Conservation (phyloP, 108 stramenopile species). For the Nannochloropsis gaditana region DNA sequence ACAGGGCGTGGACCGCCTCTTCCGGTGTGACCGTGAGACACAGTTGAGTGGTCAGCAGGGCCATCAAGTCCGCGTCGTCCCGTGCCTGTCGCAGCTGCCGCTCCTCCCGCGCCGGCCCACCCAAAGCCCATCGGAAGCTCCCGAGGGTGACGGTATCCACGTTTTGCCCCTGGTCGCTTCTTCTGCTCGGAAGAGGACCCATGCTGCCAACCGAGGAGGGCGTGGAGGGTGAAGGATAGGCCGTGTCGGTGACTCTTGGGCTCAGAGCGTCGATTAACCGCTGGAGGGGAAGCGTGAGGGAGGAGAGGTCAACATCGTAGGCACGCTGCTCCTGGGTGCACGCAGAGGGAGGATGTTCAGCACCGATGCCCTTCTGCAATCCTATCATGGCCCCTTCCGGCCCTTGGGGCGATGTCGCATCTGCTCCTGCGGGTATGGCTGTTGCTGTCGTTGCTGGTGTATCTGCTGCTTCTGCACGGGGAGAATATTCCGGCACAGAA, state of each 20-base stretch:
- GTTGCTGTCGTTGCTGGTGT: not conserved
- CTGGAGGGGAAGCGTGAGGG: not conserved
- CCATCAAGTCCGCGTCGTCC: not conserved
- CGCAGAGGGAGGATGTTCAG: no score
- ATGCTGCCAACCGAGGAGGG: no score
- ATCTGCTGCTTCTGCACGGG: no score
- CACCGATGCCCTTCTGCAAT: no score
- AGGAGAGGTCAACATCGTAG: not conserved
- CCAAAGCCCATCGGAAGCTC: not conserved
- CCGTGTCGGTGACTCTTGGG: no score
- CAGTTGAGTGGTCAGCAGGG: not conserved
- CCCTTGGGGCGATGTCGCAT: no score
- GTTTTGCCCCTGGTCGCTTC: no score
- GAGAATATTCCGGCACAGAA: no score
- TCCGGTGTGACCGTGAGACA: conserved; percentile 17
- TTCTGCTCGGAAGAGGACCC: no score
- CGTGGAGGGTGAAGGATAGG: no score
- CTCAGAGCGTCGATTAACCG: not conserved
- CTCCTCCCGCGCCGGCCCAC: not conserved
- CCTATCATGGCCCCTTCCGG: no score
- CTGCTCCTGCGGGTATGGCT: not conserved
- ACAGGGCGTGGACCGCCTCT: not conserved
- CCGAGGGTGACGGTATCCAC: not conserved
- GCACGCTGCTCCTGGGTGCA: not conserved
- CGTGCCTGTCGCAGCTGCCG: conserved; percentile 15